Percentiles rank a stretch among this genome's conserved stretches.
These are phyloP conservation scores for Neoboletus brunneissimus DNA, from an alignment of 768 basidiomycete genomes.

Conservation along the genomic window DNA sequence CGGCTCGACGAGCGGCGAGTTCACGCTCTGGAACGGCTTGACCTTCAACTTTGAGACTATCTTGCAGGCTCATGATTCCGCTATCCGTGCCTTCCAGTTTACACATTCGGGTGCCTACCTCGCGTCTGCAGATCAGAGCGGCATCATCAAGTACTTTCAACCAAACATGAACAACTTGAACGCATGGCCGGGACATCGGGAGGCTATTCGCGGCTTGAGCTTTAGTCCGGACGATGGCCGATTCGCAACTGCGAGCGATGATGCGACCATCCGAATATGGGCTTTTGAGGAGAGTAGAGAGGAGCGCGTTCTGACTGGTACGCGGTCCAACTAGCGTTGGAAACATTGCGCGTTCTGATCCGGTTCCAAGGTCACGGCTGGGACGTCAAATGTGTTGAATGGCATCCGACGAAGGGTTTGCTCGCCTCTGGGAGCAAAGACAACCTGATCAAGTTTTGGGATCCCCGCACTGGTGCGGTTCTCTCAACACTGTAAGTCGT, in stretches of 20 bases:
- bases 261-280: constrained; percentile 94
- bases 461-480: constrained; percentile 88
- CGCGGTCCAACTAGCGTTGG: background rate
- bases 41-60: constrained; percentile 99
- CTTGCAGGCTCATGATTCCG: constrained; percentile 96
- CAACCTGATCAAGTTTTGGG: constrained; percentile 99
- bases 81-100: constrained; percentile 86
- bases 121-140: constrained; percentile 88
- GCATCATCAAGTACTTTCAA: constrained; percentile 98
- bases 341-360: background rate
- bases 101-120: constrained; percentile 93
- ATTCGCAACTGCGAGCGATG: constrained; percentile 95
- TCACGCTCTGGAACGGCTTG: constrained; percentile 97
- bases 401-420: constrained; percentile 97
- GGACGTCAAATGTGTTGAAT: constrained; percentile 98
- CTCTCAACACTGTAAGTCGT: constrained; percentile 80
- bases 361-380: constrained; percentile 82
- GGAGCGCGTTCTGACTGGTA: constrained; percentile 84
- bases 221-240: constrained; percentile 90
- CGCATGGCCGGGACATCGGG: constrained; percentile 91
- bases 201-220: constrained; percentile 86
- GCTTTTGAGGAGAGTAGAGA: constrained; percentile 88
- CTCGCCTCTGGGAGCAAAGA: constrained; percentile 96
- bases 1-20: constrained; percentile 95
- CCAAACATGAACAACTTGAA: constrained; percentile 99